Conservation (phyloP, 2,329 filamentous ascomycete species). For the Curvularia sp. region DNA sequence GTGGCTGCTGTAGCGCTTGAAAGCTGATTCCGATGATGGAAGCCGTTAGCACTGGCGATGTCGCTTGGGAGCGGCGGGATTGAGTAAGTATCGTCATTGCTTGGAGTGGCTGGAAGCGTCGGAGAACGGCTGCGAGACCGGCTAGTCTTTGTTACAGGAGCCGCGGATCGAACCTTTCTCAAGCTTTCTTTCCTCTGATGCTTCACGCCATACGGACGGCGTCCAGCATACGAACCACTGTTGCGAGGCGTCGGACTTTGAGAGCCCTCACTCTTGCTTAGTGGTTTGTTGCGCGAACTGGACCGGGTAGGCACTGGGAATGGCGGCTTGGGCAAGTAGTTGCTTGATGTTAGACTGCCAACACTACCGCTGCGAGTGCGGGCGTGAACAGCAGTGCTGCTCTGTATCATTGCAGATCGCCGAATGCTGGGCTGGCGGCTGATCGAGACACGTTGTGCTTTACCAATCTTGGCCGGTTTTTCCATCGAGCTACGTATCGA, state of each 20-base stretch:
- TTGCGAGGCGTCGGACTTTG: conserved; percentile 74
- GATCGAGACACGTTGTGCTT: conserved; percentile 40
- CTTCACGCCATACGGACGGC: conserved; percentile 51
- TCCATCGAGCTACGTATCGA: conserved; percentile 48
- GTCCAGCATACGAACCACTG: conserved; percentile 41
- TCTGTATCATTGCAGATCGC: conserved; percentile 81
- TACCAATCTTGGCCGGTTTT: conserved; percentile 46
- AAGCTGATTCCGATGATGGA: conserved; percentile 62
- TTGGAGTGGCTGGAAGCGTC: conserved; percentile 71
- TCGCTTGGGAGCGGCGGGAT: conserved; percentile 77
- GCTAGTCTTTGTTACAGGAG: conserved; percentile 66
- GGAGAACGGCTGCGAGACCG: conserved; percentile 59
- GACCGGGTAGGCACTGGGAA: conserved; percentile 91
- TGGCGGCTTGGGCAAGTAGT: conserved; percentile 66
- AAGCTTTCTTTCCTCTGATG: conserved; percentile 65
- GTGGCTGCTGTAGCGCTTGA: conserved; percentile 69
- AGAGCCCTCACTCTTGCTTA: conserved; percentile 76
- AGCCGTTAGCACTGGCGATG: conserved; percentile 62
- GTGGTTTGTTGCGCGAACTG: conserved; percentile 78
- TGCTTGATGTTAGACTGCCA: conserved; percentile 60
- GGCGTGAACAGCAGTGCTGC: conserved; percentile 73
- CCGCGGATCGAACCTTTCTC: conserved; percentile 85
- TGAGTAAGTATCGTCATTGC: conserved; percentile 71
- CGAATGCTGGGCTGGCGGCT: conserved; percentile 68
- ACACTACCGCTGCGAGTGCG: conserved; percentile 71